Evolutionary conservation across 176 grass and related monocot species (phyloP).

Genomic region (Elymus sibiricus): DNA sequence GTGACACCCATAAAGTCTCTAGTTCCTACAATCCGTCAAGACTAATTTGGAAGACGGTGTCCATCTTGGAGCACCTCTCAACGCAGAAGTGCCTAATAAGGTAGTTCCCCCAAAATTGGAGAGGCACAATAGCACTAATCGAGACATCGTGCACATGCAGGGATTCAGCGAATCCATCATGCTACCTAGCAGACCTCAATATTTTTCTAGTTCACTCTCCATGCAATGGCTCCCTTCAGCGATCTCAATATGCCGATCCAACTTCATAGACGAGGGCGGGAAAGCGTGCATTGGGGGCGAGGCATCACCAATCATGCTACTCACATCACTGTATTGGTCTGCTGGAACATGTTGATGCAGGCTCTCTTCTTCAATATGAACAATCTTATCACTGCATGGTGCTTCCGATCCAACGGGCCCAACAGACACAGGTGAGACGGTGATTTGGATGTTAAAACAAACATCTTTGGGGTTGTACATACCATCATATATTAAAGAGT

Average conservation of each 20-base stretch:
- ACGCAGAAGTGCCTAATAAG: no score
- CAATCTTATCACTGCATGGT: not conserved
- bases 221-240: not conserved
- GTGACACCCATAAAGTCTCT: no score
- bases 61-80: no score
- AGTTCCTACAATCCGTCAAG: no score
- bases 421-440: not conserved
- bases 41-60: no score
- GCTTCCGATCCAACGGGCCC: not conserved
- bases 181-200: accelerated
- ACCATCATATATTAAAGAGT: no score
- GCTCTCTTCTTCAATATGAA: not conserved
- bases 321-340: not conserved
- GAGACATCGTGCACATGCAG: not conserved
- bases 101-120: accelerated
- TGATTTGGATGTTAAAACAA: not conserved
- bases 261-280: not conserved
- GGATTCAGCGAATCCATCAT: accelerated
- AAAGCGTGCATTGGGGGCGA: not conserved
- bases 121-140: not conserved
- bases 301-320: not conserved
- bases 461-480: no score
- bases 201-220: not conserved
- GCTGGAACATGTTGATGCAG: not conserved
- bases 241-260: not conserved